Conservation (phyloP, 1,139 yeast genomes). For the Chernovozyma sophiae-reginae region DNA sequence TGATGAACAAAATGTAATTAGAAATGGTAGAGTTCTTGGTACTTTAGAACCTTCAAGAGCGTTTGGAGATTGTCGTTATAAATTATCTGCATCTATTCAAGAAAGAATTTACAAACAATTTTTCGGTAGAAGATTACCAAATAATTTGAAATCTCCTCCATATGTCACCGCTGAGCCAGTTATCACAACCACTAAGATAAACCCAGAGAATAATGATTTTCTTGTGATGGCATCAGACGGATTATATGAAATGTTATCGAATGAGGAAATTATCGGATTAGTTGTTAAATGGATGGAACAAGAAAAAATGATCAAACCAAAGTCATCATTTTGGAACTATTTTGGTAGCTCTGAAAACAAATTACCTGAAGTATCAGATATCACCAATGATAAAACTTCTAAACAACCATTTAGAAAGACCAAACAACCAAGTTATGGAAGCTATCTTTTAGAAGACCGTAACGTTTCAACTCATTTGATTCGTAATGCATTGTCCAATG, state of each 20-base stretch:
- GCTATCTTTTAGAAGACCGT: conserved; percentile 64
- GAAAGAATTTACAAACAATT: conserved; percentile 69
- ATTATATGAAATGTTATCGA: conserved; percentile 82
- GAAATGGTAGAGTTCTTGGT: conserved; percentile 89
- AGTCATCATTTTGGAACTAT: conserved; percentile 46
- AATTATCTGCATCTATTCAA: conserved; percentile 71
- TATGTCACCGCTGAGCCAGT: conserved; percentile 97
- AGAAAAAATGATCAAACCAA: conserved; percentile 59
- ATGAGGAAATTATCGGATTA: conserved; percentile 87
- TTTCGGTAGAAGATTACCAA: conserved; percentile 81
- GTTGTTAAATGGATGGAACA: conserved; percentile 93
- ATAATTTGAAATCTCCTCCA: conserved; percentile 82
- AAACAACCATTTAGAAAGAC: conserved; percentile 44
- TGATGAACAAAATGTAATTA: conserved; percentile 75
- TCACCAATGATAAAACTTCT: conserved; percentile 51
- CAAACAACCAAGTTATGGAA: conserved; percentile 30
- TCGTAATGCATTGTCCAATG: conserved; percentile 86
- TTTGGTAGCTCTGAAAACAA: conserved; percentile 47
- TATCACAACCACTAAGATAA: conserved; percentile 74
- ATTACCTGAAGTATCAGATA: conserved; percentile 60
- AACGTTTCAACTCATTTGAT: conserved; percentile 92
- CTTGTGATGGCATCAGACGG: conserved; percentile 95
- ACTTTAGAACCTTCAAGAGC: conserved; percentile 96
- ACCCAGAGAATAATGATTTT: conserved; percentile 73
- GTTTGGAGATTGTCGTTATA: conserved; percentile 95